Conservation (phyloP, 495 filamentous ascomycete species). For the Massariosphaeria phaeospora region DNA sequence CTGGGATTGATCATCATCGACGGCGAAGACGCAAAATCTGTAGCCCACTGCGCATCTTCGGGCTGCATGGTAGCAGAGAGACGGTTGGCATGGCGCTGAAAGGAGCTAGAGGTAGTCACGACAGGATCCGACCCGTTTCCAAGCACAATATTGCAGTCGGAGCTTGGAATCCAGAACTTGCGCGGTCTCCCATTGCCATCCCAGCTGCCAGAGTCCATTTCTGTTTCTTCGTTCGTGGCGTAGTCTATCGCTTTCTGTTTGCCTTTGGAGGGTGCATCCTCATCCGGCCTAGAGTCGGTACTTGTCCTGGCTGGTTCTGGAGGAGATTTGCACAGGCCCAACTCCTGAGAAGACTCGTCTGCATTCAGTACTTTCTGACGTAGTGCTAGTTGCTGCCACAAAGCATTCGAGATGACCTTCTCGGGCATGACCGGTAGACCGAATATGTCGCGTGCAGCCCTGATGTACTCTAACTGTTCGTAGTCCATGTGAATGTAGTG, state of each 20-base stretch:
- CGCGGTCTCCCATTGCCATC: conserved; percentile 49
- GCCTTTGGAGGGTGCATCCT: conserved; percentile 39
- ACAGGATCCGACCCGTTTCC: conserved; percentile 48
- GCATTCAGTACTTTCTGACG: conserved; percentile 54
- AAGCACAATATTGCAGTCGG: conserved; percentile 56
- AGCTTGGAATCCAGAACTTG: conserved; percentile 56
- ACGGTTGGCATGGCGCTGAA: conserved; percentile 40
- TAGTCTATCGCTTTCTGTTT: conserved; percentile 34
- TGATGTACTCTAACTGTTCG: conserved; percentile 55
- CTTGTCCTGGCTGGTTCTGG: conserved; percentile 31
- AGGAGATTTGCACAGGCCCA: conserved; percentile 41
- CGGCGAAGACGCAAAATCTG: conserved; percentile 46
- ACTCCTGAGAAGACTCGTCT: conserved; percentile 47
- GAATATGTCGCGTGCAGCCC: conserved; percentile 48
- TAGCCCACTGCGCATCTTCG: conserved; percentile 49
- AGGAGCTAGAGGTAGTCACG: conserved; percentile 41
- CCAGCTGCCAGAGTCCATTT: conserved; percentile 47
- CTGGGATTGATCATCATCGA: conserved; percentile 28
- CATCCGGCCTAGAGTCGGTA: conserved; percentile 1
- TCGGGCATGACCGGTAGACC: conserved; percentile 52
- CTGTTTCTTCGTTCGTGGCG: conserved; percentile 26
- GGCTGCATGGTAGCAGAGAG: conserved; percentile 47
- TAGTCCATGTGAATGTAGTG: conserved; percentile 60
- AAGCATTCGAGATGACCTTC: conserved; percentile 50
- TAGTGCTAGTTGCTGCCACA: conserved; percentile 54